phyloP scores from a whole-genome alignment of 129 eudicot species.

The Arctium minus region DNA sequence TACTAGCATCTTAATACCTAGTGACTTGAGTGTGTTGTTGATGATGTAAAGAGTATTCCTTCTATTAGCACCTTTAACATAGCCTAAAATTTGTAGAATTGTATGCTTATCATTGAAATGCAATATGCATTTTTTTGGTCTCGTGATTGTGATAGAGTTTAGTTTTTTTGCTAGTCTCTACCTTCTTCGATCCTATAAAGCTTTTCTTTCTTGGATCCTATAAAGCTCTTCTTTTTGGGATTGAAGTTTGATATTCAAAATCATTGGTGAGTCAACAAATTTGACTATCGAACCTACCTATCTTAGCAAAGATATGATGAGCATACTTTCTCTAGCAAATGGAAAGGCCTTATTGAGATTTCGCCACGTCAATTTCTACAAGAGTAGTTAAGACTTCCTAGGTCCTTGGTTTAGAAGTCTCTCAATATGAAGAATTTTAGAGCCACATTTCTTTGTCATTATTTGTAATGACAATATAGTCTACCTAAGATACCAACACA shows the following conservation, averaged over 20 bases:
- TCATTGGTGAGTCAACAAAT: too few relatives aligned
- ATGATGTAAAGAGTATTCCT: not conserved
- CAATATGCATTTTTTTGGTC: not conserved
- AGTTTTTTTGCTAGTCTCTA: not conserved
- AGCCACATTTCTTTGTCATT: not conserved
- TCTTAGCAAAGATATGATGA: too few relatives aligned
- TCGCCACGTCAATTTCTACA: too few relatives aligned
- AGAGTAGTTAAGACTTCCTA: not conserved
- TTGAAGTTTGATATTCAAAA: too few relatives aligned
- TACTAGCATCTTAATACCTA: too few relatives aligned
- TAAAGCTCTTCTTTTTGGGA: too few relatives aligned
- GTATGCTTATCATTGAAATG: not conserved
- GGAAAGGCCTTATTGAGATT: too few relatives aligned
- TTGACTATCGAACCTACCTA: too few relatives aligned
- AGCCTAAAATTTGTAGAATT: not conserved
- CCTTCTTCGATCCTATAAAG: too few relatives aligned
- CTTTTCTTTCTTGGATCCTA: too few relatives aligned
- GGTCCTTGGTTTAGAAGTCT: not conserved
- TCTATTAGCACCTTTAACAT: not conserved
- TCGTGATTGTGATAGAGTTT: not conserved
- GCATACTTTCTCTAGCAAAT: too few relatives aligned
- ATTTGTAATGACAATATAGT: too few relatives aligned
- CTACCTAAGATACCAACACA: not conserved
- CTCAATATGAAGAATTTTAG: not conserved
- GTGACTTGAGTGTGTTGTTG: not conserved